A percentile compares a stretch with the other conserved stretches of the same genome.
These are phyloP conservation scores for Wakefieldia striispora DNA, from an alignment of 768 basidiomycete species.

Conservation along the genomic window DNA sequence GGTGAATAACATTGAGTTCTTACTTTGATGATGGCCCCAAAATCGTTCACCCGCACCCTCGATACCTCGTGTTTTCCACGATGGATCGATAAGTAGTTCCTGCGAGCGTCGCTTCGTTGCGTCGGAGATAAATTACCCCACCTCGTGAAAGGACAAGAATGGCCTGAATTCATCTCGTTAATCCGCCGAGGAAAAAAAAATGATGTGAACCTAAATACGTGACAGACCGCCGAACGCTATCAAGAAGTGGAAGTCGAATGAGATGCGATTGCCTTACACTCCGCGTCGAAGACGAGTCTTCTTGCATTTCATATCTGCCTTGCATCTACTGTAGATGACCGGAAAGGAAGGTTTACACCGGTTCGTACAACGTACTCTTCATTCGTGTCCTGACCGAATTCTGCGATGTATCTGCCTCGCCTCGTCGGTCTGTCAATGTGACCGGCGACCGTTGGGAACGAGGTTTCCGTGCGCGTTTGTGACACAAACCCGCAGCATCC, in stretches of 20 bases:
- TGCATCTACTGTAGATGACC: constrained; percentile 8
- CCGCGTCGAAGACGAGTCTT: constrained; percentile 5
- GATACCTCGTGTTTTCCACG: constrained; percentile 34
- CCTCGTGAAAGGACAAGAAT: constrained; percentile 19
- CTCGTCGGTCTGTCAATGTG: constrained; percentile 33
- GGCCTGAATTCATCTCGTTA: constrained; percentile 14
- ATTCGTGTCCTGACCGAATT: constrained; percentile 18
- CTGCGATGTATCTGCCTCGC: constrained; percentile 34
- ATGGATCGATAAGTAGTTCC: constrained; percentile 22
- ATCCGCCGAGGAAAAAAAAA: constrained; percentile 17
- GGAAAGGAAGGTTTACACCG: constrained; percentile 8
- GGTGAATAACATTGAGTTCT: constrained; percentile 11
- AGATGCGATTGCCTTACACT: neutral
- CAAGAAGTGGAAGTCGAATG: neutral
- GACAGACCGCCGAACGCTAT: neutral
- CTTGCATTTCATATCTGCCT: constrained; percentile 13
- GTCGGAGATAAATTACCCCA: constrained; percentile 30
- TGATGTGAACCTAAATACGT: neutral
- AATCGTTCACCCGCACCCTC: constrained; percentile 17
- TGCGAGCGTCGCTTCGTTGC: constrained; percentile 26
- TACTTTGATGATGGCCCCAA: constrained; percentile 6
- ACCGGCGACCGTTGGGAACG: constrained; percentile 35
- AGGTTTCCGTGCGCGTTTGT: constrained; percentile 39
- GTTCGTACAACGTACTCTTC: constrained; percentile 22
- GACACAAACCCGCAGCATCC: constrained; percentile 28